Percentiles rank a stretch among this genome's conserved stretches.
Evolutionary conservation across 352 stramenopile species (phyloP).

Genomic region (Phytophthora megakarya): DNA sequence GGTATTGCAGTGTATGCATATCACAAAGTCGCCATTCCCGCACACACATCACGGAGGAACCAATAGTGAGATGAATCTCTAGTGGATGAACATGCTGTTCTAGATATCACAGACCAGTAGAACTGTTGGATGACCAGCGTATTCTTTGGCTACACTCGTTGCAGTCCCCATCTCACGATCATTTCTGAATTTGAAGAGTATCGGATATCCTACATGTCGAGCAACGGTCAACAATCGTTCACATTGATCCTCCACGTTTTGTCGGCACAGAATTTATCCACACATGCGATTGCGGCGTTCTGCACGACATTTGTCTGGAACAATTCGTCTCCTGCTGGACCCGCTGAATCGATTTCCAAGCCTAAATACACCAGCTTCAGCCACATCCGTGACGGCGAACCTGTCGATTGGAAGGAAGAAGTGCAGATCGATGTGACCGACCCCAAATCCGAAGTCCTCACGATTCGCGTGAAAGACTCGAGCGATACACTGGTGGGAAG

Average conservation of each 20-base stretch:
- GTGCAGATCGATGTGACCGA: slow-evolving; percentile 16
- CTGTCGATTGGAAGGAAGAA: slow-evolving; percentile 32
- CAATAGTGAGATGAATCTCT: background rate
- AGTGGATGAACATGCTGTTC: background rate
- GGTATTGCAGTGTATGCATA: background rate
- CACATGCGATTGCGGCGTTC: slow-evolving; percentile 12
- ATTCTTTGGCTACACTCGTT: slow-evolving; percentile 31
- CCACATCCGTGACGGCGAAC: background rate
- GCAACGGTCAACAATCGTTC: slow-evolving; percentile 13
- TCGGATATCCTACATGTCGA: slow-evolving; percentile 3
- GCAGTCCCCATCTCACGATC: background rate
- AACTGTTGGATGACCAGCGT: background rate
- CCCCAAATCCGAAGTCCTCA: slow-evolving; percentile 15
- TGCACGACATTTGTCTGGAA: slow-evolving; percentile 29
- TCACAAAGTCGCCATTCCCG: too few relatives aligned
- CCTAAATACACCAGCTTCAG: slow-evolving; percentile 29
- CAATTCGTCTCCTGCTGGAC: slow-evolving; percentile 6
- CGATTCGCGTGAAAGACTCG: slow-evolving; percentile 29
- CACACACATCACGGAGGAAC: background rate
- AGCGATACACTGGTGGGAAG: slow-evolving; percentile 34
- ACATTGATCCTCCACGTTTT: slow-evolving; percentile 15
- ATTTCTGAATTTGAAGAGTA: slow-evolving; percentile 9
- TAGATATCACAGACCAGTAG: background rate
- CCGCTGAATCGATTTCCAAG: background rate
- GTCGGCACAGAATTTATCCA: slow-evolving; percentile 18